Evolutionary conservation across 805 yeast genomes (phyloP).

Genomic region (Wickerhamomyces xylosicus): DNA sequence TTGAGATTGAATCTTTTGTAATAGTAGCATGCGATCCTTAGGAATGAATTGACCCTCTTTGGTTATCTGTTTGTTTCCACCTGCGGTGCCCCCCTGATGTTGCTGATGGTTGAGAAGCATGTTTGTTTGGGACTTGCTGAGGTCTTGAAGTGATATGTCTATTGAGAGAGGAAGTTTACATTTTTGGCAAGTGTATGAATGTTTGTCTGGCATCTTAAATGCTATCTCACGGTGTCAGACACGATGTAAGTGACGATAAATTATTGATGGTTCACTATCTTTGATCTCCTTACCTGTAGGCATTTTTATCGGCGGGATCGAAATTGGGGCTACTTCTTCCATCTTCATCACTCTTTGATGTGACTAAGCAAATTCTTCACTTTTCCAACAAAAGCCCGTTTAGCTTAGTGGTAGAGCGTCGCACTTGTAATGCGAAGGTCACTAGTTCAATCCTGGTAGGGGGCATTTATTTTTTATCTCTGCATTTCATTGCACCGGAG

Average conservation of each 20-base stretch:
- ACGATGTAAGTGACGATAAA: too few species aligned
- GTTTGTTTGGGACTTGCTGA: slow-evolving; percentile 45
- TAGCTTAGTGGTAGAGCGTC: slow-evolving; percentile 99
- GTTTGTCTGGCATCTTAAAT: not conserved
- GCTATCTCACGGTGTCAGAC: too few species aligned
- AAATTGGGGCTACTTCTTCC: too few species aligned
- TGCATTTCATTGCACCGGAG: too few species aligned
- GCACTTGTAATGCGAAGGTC: slow-evolving; percentile 98
- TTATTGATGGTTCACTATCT: too few species aligned
- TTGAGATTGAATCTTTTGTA: slow-evolving; percentile 5
- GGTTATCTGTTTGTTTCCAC: slow-evolving; percentile 11
- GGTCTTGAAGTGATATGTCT: slow-evolving; percentile 42
- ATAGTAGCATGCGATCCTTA: slow-evolving; percentile 8
- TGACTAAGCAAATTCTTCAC: too few species aligned
- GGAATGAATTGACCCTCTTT: slow-evolving; percentile 18
- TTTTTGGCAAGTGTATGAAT: slow-evolving; percentile 38
- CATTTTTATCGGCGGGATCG: too few species aligned
- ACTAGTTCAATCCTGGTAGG: slow-evolving; percentile 84
- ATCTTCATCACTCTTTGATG: too few species aligned
- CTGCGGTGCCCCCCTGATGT: slow-evolving; percentile 12
- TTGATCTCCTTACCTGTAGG: too few species aligned
- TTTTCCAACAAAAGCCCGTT: slow-evolving; percentile 57
- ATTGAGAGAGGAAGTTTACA: slow-evolving; percentile 49
- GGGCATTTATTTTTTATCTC: slow-evolving; percentile 36
- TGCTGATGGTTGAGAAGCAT: slow-evolving; percentile 23